Evolutionary conservation across 345 rosid genomes (phyloP).

Genomic region (Moricandia arvensis): DNA sequence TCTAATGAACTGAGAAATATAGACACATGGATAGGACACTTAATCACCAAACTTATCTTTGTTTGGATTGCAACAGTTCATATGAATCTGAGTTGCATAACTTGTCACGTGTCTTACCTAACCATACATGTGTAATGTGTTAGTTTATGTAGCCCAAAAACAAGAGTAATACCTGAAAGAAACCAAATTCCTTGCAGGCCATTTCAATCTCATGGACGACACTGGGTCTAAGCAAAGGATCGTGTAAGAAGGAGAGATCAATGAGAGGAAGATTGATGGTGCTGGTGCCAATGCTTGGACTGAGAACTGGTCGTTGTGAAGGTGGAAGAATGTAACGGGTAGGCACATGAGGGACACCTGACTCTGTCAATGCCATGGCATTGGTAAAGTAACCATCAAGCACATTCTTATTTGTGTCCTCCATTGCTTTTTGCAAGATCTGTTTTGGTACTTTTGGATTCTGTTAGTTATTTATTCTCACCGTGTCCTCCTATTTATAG

Average conservation of each 20-base stretch:
- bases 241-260: constrained; percentile 29
- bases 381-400: constrained; percentile 19
- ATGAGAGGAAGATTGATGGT: constrained; percentile 30
- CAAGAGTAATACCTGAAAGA: constrained; percentile 32
- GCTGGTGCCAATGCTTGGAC: background rate
- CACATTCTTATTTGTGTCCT: constrained; percentile 16
- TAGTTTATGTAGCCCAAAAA: background rate
- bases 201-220: constrained; percentile 31
- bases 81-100: background rate
- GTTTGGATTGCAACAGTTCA: background rate
- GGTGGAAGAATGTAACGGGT: constrained; percentile 38
- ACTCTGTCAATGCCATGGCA: constrained; percentile 32
- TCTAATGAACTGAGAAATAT: constrained; percentile 15
- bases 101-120: background rate
- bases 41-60: background rate
- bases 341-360: constrained; percentile 22
- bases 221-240: constrained; percentile 23
- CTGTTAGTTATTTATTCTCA: background rate
- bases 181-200: constrained; percentile 39
- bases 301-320: constrained; percentile 32
- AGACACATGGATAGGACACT: background rate
- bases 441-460: constrained; percentile 4
- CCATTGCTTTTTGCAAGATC: constrained; percentile 22
- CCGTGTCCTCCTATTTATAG: background rate
- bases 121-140: constrained; percentile 11